Evolutionary conservation across 257 asterid species (phyloP).

Genomic region (Solanum clarkiae): DNA sequence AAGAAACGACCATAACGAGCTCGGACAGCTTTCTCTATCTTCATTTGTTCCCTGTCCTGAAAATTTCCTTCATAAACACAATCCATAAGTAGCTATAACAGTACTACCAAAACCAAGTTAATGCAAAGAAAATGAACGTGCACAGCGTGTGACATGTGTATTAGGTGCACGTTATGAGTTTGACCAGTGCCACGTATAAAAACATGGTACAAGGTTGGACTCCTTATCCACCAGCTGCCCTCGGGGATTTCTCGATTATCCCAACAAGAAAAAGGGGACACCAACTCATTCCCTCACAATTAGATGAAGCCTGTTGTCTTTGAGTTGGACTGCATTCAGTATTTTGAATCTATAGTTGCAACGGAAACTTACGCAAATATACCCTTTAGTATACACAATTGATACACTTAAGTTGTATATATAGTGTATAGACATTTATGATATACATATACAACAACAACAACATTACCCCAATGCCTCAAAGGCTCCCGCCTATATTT

Average conservation of each 20-base stretch:
- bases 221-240: not conserved
- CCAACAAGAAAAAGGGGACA: too few species aligned
- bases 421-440: too few species aligned
- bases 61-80: slow-evolving; percentile 40
- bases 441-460: too few species aligned
- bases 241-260: too few species aligned
- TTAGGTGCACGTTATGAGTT: not conserved
- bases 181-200: too few species aligned
- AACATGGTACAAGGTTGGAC: not conserved
- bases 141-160: not conserved
- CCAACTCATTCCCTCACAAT: too few species aligned
- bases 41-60: slow-evolving; percentile 64
- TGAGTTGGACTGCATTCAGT: too few species aligned
- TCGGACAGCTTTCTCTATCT: slow-evolving; percentile 46
- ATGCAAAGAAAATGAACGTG: not conserved
- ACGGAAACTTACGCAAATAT: too few species aligned
- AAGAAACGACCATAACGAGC: slow-evolving; percentile 61
- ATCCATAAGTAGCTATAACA: not conserved
- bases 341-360: too few species aligned
- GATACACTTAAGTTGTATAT: not conserved
- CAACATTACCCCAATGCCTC: too few species aligned
- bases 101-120: not conserved
- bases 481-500: too few species aligned
- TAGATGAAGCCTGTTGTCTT: too few species aligned
- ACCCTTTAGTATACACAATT: not conserved